A percentile compares a stretch with the other conserved stretches of the same genome.
These are phyloP conservation scores for bread wheat (Triticum aestivum) DNA, from an alignment of 176 grass and related monocot species.

Conservation along the genomic window IWGSC_CS_RefSeq_v2.1 NC_057809.1:445873845-445874344, in stretches of 20 bases:
- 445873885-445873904: slow-evolving; percentile 48
- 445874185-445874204: slow-evolving; percentile 58
- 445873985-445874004: slow-evolving; percentile 21
- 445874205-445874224: slow-evolving; percentile 33
- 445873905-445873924: slow-evolving; percentile 57
- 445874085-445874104: slow-evolving; percentile 4
- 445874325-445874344: neutral
- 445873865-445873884: slow-evolving; percentile 44
- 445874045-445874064: slow-evolving; percentile 85
- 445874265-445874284: slow-evolving; percentile 20
- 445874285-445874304: neutral
- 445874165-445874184: slow-evolving; percentile 64
- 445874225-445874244: slow-evolving; percentile 30
- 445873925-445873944: slow-evolving; percentile 35
- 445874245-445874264: slow-evolving; percentile 45
- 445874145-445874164: slow-evolving; percentile 55
- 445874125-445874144: slow-evolving; percentile 92
- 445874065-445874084: slow-evolving; percentile 69
- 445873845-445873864: slow-evolving; percentile 87
- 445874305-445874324: slow-evolving; percentile 7
- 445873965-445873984: slow-evolving; percentile 29
- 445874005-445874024: slow-evolving; percentile 69
- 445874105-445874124: slow-evolving; percentile 48
- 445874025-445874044: slow-evolving; percentile 85
- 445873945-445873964: slow-evolving; percentile 37